These are phyloP conservation scores for Penicillium sp. DNA, from an alignment of 2,329 filamentous ascomycete genomes.

Conservation along the genomic window DNA sequence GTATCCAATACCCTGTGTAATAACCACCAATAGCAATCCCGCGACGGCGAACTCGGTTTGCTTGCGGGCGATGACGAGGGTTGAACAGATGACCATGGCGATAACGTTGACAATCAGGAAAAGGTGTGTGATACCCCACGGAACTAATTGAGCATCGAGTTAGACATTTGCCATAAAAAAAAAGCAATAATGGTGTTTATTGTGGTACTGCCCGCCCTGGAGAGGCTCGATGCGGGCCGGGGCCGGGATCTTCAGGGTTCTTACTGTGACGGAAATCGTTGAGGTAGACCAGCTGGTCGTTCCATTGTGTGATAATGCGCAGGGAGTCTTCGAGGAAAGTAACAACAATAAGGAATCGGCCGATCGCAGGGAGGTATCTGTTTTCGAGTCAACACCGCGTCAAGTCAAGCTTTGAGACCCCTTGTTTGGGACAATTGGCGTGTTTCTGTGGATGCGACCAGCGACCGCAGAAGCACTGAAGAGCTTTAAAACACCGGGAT, in stretches of 20 bases:
- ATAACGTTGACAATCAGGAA: conserved; percentile 91
- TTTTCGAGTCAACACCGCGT: conserved; percentile 31
- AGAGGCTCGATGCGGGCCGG: neutral
- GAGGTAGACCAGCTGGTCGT: conserved; percentile 88
- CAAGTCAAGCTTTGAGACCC: conserved; percentile 23
- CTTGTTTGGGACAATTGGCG: conserved; percentile 10
- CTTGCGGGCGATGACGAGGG: conserved; percentile 86
- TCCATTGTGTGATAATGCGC: conserved; percentile 96
- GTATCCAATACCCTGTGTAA: conserved; percentile 93
- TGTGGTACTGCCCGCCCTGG: neutral
- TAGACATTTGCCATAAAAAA: conserved; percentile 8
- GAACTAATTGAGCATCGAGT: conserved; percentile 60
- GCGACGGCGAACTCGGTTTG: conserved; percentile 90
- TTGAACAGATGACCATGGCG: conserved; percentile 79
- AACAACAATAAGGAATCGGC: conserved; percentile 95
- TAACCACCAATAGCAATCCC: conserved; percentile 85
- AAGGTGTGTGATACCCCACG: conserved; percentile 80
- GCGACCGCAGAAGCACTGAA: neutral
- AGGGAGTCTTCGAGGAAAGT: conserved; percentile 97
- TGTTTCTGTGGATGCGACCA: neutral
- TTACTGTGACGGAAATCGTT: conserved; percentile 91
- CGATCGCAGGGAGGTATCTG: conserved; percentile 91
- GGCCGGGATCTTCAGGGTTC: conserved; percentile 31
- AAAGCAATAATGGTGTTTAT: neutral
- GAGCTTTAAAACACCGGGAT: conserved; percentile 2